Conservation (phyloP, 352 stramenopile genomes). For the Pythium sukuiense region DNA sequence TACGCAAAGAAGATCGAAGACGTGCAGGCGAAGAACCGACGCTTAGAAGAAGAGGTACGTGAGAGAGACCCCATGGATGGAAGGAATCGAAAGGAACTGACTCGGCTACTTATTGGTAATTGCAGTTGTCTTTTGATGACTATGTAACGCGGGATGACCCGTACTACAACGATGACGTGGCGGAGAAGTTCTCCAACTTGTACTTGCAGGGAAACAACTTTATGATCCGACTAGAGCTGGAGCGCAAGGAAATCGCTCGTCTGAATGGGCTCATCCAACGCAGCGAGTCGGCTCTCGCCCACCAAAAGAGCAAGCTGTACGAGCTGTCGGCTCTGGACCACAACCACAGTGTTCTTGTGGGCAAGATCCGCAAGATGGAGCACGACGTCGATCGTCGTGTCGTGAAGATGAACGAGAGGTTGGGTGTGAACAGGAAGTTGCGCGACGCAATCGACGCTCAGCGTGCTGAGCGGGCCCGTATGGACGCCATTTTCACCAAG, state of each 20-base stretch:
- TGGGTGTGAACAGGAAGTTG: constrained; percentile 66
- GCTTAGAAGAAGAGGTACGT: constrained; percentile 70
- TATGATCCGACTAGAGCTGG: constrained; percentile 74
- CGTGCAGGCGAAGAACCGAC: constrained; percentile 74
- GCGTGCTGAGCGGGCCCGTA: constrained; percentile 62
- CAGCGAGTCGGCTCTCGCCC: constrained; percentile 53
- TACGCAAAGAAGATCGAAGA: constrained; percentile 80
- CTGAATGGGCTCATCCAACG: constrained; percentile 69
- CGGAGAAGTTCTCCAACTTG: constrained; percentile 76
- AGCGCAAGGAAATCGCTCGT: constrained; percentile 67
- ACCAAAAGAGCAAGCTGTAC: constrained; percentile 78
- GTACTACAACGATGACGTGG: constrained; percentile 72
- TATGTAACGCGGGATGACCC: constrained; percentile 65
- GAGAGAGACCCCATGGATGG: background rate
- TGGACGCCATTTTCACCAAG: constrained; percentile 78
- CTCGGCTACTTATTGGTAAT: background rate
- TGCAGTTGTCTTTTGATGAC: constrained; percentile 75
- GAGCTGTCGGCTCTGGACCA: constrained; percentile 69
- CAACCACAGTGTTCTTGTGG: constrained; percentile 63
- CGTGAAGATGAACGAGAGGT: constrained; percentile 82
- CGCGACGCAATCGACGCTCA: constrained; percentile 66
- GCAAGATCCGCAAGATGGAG: constrained; percentile 76
- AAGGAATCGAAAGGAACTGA: background rate
- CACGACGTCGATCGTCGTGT: constrained; percentile 80
- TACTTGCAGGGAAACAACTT: constrained; percentile 83